A percentile compares a stretch with the other conserved stretches of the same genome.
Conservation (phyloP, 441 rosid genomes). For the Lepidium campestre region DNA sequence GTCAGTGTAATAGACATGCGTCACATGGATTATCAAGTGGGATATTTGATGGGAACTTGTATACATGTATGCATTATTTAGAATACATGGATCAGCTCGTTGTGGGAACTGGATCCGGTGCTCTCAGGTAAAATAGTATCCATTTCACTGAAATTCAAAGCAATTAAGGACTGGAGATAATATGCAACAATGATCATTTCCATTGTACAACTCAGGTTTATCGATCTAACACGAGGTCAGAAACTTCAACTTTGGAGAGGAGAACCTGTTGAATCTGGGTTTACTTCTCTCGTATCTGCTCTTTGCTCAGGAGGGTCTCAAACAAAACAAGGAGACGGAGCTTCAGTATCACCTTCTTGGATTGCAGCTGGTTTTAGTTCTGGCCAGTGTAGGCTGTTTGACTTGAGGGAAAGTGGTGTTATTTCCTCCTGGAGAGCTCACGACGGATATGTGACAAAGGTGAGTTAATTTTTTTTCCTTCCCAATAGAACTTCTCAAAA, state of each 20-base stretch:
- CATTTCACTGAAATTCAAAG: not conserved
- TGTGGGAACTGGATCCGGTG: constrained; percentile 87
- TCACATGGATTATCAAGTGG: constrained; percentile 67
- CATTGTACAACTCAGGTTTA: constrained; percentile 39
- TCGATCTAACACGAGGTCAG: constrained; percentile 64
- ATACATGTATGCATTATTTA: constrained; percentile 81
- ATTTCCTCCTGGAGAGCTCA: constrained; percentile 87
- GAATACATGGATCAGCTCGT: constrained; percentile 60
- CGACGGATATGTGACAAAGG: constrained; percentile 89
- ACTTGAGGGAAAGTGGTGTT: constrained; percentile 61
- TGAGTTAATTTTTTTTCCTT: constrained; percentile 17
- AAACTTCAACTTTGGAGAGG: constrained; percentile 89
- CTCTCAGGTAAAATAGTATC: constrained; percentile 57
- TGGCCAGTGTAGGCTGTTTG: constrained; percentile 83
- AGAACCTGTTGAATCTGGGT: constrained; percentile 63
- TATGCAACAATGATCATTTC: not conserved
- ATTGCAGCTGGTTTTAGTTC: constrained; percentile 87
- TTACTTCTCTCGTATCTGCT: constrained; percentile 79
- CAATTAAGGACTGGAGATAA: not conserved
- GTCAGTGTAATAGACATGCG: constrained; percentile 46
- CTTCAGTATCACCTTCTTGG: constrained; percentile 60
- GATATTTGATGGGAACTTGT: constrained; percentile 76
- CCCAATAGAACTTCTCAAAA: not conserved
- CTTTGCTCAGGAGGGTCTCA: constrained; percentile 74
- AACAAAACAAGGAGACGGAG: constrained; percentile 41